Base-by-base conservation (phyloP, 1,284 basidiomycete species). In the Stereum hirsutum region DNA sequence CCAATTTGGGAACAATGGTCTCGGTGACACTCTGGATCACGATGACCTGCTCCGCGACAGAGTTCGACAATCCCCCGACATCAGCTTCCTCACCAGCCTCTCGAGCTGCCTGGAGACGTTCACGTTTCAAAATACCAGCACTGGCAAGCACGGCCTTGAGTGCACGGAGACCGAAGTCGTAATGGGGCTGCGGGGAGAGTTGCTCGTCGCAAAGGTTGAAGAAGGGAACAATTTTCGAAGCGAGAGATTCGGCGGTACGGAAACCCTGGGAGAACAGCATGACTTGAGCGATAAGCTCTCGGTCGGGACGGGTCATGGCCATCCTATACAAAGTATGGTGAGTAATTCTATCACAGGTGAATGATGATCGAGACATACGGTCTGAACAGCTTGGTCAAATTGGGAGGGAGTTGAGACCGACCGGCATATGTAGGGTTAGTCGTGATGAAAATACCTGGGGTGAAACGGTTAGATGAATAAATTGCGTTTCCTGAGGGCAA, bases 181-280 rank as follows among this genome's bases (percentile, higher is more conserved):
- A 99, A 67, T 99, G 97, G 2, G 95, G 92, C 59, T 99, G 96
- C 27, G 89, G 82, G 3, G 94, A 98, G 24, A 99, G 76, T 57
- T 99, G 95, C 58, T 99, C 94, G 49, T 91, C 83, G 56, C 95
- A 99, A 44, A 99, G 82, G 58, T 95, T 96, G 76, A 99, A 99
- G 74, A 99, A 98, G 0, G 95, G 96, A 12, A 99, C 95, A 46
- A 99, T 89, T 67, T 99, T 98, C 46, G 90, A 91, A 0, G 96
- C 96, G 5, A 99, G 76, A 0, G 80, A 84, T 62, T 98, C 96
- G 4, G 97, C 96, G 5, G 91, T 94, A 27, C 95, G 82, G 78
- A 99, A 99, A 51, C 97, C 97, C 69, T 99, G 96, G 12, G 96
- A 98, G 72, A 98, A 99, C 43, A 99, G 70, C 85, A 99, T 92